phyloP scores from a whole-genome alignment of 169 alveolate species.

The Cyclospora cayetanensis region DNA sequence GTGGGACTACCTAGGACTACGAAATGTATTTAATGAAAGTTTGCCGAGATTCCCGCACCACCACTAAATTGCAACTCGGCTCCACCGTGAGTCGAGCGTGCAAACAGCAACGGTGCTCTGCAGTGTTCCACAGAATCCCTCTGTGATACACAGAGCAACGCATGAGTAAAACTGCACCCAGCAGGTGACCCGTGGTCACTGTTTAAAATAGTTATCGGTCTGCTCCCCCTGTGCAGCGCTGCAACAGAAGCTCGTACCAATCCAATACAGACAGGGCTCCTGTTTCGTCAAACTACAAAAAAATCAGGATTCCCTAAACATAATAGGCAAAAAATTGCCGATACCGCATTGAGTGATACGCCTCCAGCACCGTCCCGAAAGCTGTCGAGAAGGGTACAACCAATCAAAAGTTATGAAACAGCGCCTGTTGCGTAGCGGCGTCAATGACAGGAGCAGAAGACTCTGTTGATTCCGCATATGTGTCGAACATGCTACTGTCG shows the following conservation, averaged over 20 bases:
- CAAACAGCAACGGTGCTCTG: too few species aligned
- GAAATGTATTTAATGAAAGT: too few species aligned
- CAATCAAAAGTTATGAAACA: conserved; percentile 48
- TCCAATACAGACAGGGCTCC: neutral
- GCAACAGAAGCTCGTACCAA: neutral
- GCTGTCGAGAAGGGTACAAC: neutral
- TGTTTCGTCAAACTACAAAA: neutral
- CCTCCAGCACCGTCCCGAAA: neutral
- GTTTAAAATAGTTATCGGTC: neutral
- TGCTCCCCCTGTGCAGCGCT: neutral
- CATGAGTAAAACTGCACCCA: neutral
- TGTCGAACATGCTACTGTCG: conserved; percentile 85
- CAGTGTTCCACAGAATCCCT: too few species aligned
- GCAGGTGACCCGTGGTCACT: neutral
- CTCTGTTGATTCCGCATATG: conserved; percentile 86
- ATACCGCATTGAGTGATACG: neutral
- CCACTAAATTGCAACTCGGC: too few species aligned
- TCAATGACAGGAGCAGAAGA: conserved; percentile 33
- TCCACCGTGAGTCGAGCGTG: too few species aligned
- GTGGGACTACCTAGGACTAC: too few species aligned
- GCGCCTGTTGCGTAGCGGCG: conserved; percentile 34
- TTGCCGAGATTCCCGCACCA: too few species aligned
- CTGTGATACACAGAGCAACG: too few species aligned
- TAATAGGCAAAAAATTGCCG: neutral
- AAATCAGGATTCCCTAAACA: neutral